A percentile compares a stretch with the other conserved stretches of the same genome.
Evolutionary conservation across 2,329 filamentous ascomycete genomes (phyloP).

Genomic region (Arthrobotrys musiformis): DNA sequence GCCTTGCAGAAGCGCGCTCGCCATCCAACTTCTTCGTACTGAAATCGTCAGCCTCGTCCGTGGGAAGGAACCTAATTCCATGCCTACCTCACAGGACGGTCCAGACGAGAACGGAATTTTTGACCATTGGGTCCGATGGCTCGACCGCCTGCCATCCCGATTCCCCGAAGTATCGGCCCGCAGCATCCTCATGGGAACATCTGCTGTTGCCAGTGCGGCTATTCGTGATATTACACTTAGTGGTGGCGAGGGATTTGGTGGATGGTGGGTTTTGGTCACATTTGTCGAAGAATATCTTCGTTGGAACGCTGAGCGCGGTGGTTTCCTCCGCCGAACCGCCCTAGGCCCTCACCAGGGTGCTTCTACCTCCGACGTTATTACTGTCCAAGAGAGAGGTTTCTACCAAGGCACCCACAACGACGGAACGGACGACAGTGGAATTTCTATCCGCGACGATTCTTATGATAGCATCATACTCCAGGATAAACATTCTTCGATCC

Average conservation of each 20-base stretch:
- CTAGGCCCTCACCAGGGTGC: constrained; percentile 20
- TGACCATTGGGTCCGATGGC: constrained; percentile 80
- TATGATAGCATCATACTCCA: constrained; percentile 54
- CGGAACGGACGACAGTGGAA: constrained; percentile 48
- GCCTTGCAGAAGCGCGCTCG: constrained; percentile 68
- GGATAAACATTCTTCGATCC: constrained; percentile 47
- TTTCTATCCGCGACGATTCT: constrained; percentile 52
- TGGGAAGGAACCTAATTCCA: constrained; percentile 61
- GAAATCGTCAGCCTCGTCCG: constrained; percentile 72
- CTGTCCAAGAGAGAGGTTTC: constrained; percentile 11
- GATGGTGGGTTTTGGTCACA: constrained; percentile 94
- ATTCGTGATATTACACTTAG: constrained; percentile 83
- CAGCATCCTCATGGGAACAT: constrained; percentile 80
- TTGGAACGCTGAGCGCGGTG: constrained; percentile 88
- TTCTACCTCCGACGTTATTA: not conserved
- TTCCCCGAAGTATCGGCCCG: constrained; percentile 79
- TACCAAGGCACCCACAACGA: constrained; percentile 24
- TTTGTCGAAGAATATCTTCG: constrained; percentile 95
- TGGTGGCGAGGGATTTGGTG: constrained; percentile 82
- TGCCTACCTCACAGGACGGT: constrained; percentile 55
- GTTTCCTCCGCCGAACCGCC: constrained; percentile 74
- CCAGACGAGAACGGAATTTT: constrained; percentile 72
- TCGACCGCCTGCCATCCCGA: constrained; percentile 74
- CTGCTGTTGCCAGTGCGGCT: constrained; percentile 78
- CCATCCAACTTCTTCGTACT: constrained; percentile 63